phyloP scores from a whole-genome alignment of 1,284 basidiomycete genomes.

The Pisolithus thermaeus region DNA sequence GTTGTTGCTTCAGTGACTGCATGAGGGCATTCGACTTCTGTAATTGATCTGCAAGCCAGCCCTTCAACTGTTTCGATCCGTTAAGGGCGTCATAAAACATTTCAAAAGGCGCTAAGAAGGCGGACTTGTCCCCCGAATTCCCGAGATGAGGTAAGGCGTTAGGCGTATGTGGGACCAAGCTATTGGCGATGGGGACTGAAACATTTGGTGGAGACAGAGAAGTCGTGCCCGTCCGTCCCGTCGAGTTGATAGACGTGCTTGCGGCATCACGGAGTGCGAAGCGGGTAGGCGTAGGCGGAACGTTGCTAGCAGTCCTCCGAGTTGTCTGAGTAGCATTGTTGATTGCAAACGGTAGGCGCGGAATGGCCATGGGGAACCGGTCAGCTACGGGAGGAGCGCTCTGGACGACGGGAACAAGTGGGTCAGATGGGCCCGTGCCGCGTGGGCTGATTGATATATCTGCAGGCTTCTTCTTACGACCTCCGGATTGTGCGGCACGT shows the following conservation, averaged over 20 bases:
- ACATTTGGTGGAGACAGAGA: constrained; percentile 46
- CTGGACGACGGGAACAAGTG: constrained; percentile 60
- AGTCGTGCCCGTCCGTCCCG: constrained; percentile 20
- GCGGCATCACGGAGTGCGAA: constrained; percentile 42
- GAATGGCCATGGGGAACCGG: constrained; percentile 56
- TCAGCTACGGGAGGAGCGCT: constrained; percentile 65
- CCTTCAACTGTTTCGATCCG: constrained; percentile 67
- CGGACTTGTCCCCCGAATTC: constrained; percentile 57
- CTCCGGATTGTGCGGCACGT: constrained; percentile 54
- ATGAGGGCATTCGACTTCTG: constrained; percentile 53
- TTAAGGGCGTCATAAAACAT: constrained; percentile 73
- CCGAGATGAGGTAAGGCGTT: constrained; percentile 52
- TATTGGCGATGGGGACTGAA: constrained; percentile 55
- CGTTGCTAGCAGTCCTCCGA: constrained; percentile 47
- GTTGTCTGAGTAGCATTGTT: constrained; percentile 35
- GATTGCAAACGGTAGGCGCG: constrained; percentile 54
- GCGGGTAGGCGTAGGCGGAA: constrained; percentile 69
- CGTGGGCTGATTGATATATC: constrained; percentile 71
- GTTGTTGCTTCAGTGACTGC: constrained; percentile 42
- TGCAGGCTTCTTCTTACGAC: constrained; percentile 63
- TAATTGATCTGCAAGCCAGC: constrained; percentile 67
- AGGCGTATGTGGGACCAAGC: constrained; percentile 62
- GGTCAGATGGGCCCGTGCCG: constrained; percentile 46
- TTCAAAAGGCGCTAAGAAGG: constrained; percentile 74
- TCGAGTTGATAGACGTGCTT: constrained; percentile 19